Evolutionary conservation across 768 basidiomycete species (phyloP), one percentile per base, ranked within the genome.

Genomic region (Trametes cingulata): DNA sequence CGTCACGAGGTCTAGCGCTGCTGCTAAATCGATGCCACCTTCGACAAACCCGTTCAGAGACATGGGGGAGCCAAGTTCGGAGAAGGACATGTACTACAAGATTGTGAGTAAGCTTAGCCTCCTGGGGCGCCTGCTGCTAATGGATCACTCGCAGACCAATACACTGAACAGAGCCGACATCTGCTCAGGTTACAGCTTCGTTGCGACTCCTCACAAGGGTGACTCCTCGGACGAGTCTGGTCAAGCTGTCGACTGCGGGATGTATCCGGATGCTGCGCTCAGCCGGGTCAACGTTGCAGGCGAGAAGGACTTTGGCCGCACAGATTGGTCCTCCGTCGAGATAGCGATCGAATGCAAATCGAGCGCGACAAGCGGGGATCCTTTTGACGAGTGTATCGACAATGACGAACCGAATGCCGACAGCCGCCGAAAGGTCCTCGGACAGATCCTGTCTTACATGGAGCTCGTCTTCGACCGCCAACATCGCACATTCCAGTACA

Each of bases 341-440:
- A 22, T 60, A 14, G 33, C 15, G 3, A 50, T 60, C 33, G 59
- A 60, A 40, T 60, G 52, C 53, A 60, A 60, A 47, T 25, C 9
- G 12, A 25, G 24, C 20, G 7, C 17, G 7, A 43, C 33, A 1
- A 17, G 29, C 3, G 37, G 35, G 7, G 59, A 60, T 29, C 59
- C 59, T 0, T 60, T 55, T 10, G 59, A 60, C 33, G 52, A 60
- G 19, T 19, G 17, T 3, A 7, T 6, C 13, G 45, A 39, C 3
- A 35, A 25, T 14, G 47, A 45, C 13, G 46, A 54, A 15, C 33
- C 47, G 0, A 19, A 22, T 10, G 47, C 52, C 8, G 41, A 29
- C 2, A 13, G 10, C 7, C 59, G 59, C 19, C 36, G 52, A 5
- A 36, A 40, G 17, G 47, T 33, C 2, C 53, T 60, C 13, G 52